Conservation (phyloP, 2,329 filamentous ascomycete species). For the Alternaria metachromatica region DNA sequence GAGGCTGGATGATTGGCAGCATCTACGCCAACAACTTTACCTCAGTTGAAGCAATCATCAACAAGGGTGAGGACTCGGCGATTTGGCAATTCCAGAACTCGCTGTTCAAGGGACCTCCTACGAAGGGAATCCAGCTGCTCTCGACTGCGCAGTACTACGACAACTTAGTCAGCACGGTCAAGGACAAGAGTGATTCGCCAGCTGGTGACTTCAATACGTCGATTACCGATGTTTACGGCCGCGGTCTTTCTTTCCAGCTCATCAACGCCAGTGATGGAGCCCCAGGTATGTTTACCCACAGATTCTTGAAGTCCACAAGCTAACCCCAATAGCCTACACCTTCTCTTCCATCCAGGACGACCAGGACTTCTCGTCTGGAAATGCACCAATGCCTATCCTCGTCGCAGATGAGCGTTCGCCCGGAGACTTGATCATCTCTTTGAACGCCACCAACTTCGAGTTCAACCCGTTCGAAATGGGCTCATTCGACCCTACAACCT, state of each 20-base stretch:
- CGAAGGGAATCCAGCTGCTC: slow-evolving; percentile 59
- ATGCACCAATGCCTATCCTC: slow-evolving; percentile 75
- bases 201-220: slow-evolving; percentile 66
- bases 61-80: slow-evolving; percentile 52
- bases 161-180: slow-evolving; percentile 64
- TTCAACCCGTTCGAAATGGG: slow-evolving; percentile 84
- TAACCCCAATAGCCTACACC: slow-evolving; percentile 65
- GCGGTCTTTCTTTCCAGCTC: slow-evolving; percentile 84
- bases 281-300: slow-evolving; percentile 60
- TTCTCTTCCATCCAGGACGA: slow-evolving; percentile 78
- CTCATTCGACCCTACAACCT: slow-evolving; percentile 74
- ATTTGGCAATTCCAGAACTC: slow-evolving; percentile 70
- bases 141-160: slow-evolving; percentile 68
- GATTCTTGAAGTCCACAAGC: slow-evolving; percentile 71
- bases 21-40: slow-evolving; percentile 81
- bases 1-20: slow-evolving; percentile 84
- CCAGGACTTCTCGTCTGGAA: slow-evolving; percentile 66
- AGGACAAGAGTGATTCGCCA: slow-evolving; percentile 67
- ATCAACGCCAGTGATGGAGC: slow-evolving; percentile 79
- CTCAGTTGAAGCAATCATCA: slow-evolving; percentile 65
- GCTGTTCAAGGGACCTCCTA: slow-evolving; percentile 65
- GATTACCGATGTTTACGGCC: slow-evolving; percentile 87
- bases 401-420: slow-evolving; percentile 72
- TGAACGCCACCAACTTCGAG: slow-evolving; percentile 79
- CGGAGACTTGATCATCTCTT: slow-evolving; percentile 65